phyloP scores from a whole-genome alignment of 768 basidiomycete species.

The Suillus fuscotomentosus region DNA sequence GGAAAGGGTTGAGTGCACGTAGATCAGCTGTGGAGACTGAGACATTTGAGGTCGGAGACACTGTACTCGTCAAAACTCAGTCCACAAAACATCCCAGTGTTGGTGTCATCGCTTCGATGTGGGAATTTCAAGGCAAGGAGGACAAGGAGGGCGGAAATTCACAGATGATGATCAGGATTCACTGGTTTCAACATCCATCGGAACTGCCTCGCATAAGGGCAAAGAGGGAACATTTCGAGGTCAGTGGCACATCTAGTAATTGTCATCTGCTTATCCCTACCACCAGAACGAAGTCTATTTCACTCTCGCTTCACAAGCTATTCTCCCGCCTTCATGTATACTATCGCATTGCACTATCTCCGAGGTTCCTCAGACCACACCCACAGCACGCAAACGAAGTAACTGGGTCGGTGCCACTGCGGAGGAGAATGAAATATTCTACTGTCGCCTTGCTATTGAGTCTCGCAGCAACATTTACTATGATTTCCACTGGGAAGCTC shows the following conservation, averaged over 20 bases:
- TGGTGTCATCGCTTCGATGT: constrained; percentile 70
- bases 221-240: constrained; percentile 59
- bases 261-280: not conserved
- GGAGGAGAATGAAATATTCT: constrained; percentile 37
- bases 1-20: constrained; percentile 10
- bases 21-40: constrained; percentile 15
- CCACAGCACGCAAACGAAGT: constrained; percentile 16
- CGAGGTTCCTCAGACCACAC: constrained; percentile 17
- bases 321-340: constrained; percentile 51
- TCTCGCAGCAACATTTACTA: constrained; percentile 62
- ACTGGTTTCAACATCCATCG: constrained; percentile 73
- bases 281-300: constrained; percentile 77
- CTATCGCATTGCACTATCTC: constrained; percentile 50
- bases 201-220: constrained; percentile 62
- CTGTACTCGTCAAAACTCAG: constrained; percentile 55
- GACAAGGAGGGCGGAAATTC: constrained; percentile 29
- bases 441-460: constrained; percentile 60
- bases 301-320: constrained; percentile 46
- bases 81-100: constrained; percentile 52
- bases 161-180: constrained; percentile 58
- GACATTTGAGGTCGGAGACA: constrained; percentile 60
- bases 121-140: constrained; percentile 43
- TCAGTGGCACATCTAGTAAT: constrained; percentile 28
- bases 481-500: constrained; percentile 55
- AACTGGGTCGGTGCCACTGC: constrained; percentile 17